Evolutionary conservation across 345 rosid species (phyloP).

Genomic region (Aethionema arabicum): DNA sequence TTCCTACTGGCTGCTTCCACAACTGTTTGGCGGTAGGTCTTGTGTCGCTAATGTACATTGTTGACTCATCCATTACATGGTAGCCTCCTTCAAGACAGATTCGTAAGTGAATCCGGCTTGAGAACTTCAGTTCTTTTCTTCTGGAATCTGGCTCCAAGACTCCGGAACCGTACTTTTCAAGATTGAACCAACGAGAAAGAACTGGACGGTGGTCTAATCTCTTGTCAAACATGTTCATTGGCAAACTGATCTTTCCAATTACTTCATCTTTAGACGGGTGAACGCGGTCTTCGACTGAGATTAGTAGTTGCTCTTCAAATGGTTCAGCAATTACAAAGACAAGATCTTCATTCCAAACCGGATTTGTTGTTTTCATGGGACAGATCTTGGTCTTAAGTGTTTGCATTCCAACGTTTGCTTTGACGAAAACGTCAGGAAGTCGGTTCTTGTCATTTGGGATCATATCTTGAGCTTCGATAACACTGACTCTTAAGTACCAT

Average conservation of each 20-base stretch:
- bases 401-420: conserved; percentile 80
- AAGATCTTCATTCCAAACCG: conserved; percentile 81
- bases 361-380: conserved; percentile 51
- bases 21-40: conserved; percentile 83
- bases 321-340: conserved; percentile 94
- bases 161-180: conserved; percentile 78
- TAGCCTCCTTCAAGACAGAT: conserved; percentile 92
- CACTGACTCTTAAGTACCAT: conserved; percentile 80
- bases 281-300: conserved; percentile 68
- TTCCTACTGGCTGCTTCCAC: conserved; percentile 79
- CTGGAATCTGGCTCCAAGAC: conserved; percentile 62
- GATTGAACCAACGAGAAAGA: conserved; percentile 83
- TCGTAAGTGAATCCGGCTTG: conserved; percentile 76
- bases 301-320: conserved; percentile 73
- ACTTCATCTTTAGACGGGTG: conserved; percentile 64
- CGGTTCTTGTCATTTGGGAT: conserved; percentile 61
- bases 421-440: conserved; percentile 67
- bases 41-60: conserved; percentile 83
- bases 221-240: conserved; percentile 60
- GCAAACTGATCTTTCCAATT: conserved; percentile 61
- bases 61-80: conserved; percentile 89
- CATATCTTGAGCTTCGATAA: conserved; percentile 89
- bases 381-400: conserved; percentile 57
- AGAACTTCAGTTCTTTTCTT: conserved; percentile 74
- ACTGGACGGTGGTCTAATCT: conserved; percentile 82